Conservation (phyloP, 2,329 filamentous ascomycete genomes). For the Fusarium siculi region DNA sequence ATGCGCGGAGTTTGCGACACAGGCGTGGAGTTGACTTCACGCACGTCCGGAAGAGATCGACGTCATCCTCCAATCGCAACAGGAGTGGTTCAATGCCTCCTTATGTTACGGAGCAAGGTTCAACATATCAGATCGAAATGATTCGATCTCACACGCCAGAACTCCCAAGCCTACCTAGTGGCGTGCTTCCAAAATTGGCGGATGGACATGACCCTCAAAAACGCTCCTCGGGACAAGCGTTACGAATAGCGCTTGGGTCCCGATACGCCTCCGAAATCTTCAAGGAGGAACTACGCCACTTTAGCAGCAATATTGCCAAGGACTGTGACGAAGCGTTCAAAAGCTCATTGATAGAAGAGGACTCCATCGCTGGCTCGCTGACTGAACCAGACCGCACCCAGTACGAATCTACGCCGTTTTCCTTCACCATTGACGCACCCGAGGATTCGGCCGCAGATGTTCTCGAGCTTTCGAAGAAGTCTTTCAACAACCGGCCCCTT, state of each 20-base stretch:
- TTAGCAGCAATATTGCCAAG: constrained; percentile 86
- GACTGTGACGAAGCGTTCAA: constrained; percentile 95
- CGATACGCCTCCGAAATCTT: constrained; percentile 51
- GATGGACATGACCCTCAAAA: constrained; percentile 14
- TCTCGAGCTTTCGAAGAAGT: constrained; percentile 41
- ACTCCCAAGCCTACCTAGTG: constrained; percentile 40
- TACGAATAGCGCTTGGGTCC: constrained; percentile 24
- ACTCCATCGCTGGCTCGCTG: constrained; percentile 50
- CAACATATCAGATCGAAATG: constrained; percentile 34
- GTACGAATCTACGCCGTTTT: constrained; percentile 55
- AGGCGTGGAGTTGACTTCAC: constrained; percentile 68
- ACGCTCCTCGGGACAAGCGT: constrained; percentile 9
- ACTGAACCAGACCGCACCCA: constrained; percentile 47
- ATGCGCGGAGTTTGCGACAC: constrained; percentile 56
- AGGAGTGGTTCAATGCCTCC: constrained; percentile 29
- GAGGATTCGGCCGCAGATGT: constrained; percentile 34
- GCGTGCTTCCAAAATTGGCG: constrained; percentile 42
- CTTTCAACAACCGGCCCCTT: constrained; percentile 62
- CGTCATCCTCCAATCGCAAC: constrained; percentile 44
- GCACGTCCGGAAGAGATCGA: constrained; percentile 56
- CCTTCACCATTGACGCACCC: constrained; percentile 52
- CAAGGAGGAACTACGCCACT: constrained; percentile 82
- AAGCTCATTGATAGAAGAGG: constrained; percentile 62
- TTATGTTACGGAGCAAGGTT: constrained; percentile 35
- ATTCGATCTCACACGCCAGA: constrained; percentile 46